Percentiles rank a stretch among this genome's conserved stretches.
Conservation (phyloP, 345 rosid species). For the Boechera stricta region DNA sequence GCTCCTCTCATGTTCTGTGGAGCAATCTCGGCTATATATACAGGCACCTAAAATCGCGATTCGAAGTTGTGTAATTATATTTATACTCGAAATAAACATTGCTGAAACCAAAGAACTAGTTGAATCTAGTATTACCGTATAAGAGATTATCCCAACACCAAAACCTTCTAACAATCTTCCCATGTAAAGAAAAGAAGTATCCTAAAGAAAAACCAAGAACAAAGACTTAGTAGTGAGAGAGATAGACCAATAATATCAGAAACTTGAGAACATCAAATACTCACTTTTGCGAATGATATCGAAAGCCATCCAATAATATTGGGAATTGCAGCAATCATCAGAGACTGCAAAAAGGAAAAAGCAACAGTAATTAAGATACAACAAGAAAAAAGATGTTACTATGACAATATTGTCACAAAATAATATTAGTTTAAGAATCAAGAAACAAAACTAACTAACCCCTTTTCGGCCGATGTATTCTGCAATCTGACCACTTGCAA, state of each 20-base stretch:
- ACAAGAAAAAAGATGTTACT: conserved; percentile 15
- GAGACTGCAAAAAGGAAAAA: conserved; percentile 58
- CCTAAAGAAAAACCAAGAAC: conserved; percentile 54
- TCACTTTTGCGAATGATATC: conserved; percentile 88
- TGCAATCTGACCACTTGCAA: conserved; percentile 93
- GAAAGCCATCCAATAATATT: conserved; percentile 97
- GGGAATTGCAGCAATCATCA: conserved; percentile 96
- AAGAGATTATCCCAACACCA: conserved; percentile 96
- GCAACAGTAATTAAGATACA: conserved; percentile 3
- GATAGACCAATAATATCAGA: conserved; percentile 14
- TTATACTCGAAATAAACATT: background rate
- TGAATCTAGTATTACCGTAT: conserved; percentile 61
- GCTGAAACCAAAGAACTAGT: conserved; percentile 15
- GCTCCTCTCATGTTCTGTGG: conserved; percentile 89
- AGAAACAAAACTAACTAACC: conserved; percentile 48
- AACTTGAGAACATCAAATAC: conserved; percentile 38
- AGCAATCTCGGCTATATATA: conserved; percentile 87
- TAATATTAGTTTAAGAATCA: background rate
- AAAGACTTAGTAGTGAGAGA: conserved; percentile 20
- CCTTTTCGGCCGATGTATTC: conserved; percentile 94
- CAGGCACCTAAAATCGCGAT: conserved; percentile 62
- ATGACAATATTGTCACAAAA: background rate
- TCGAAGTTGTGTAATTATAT: conserved; percentile 6
- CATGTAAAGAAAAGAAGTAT: conserved; percentile 94
- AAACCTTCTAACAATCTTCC: conserved; percentile 97